Base-by-base conservation (phyloP, 179 eudicot species). In the Monotropa hypopitys region DNA sequence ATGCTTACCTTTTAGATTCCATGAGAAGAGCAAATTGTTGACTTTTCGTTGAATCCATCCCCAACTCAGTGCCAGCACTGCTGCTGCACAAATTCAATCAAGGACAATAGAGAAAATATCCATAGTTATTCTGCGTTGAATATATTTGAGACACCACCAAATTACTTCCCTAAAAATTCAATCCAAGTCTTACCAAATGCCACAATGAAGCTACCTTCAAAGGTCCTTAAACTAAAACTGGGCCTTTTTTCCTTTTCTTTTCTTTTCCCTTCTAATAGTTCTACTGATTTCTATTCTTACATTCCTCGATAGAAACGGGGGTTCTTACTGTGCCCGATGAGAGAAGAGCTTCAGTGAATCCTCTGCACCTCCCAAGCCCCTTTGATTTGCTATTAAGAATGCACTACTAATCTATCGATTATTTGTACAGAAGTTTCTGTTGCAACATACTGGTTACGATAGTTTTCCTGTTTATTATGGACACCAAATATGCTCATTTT, bases 1-100 rank as follows among this genome's bases (percentile, higher is more conserved):
- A 23, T 42, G 53, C 69, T 26, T 68, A 84, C 90, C 87, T 88
- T 78, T 72, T 81, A 65, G 87, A 74, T 79, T 85, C 87, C 81
- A 66, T 42, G 54, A 81, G 88, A 76, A 82, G 83, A 72, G 79
- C 69, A 28, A 76, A 73, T 33, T 82, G 81, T 65, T 78, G 75
- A 54, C 80, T 80, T 57, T 20, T 77, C 1, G 76, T 73, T 59
- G 86, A 79, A 46, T 62, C 74, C 73, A 71, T 70, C 81, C 80
- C 83, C 77, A 79, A 75, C 40, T 83, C 83, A 51, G 74, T 63
- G 59, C 35, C 77, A 72, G 59, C n/a, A 3, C 67, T 65, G 69
- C 76, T 81, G 33, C 88, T 85, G 84, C 30, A 7, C 23, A 51
- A 33, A 38, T n/a, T 61, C n/a, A 10, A 63, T 65, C 8, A 32